These are phyloP conservation scores for Saprolegnia diclina DNA, from an alignment of 352 stramenopile genomes.

Conservation along the genomic window DNA sequence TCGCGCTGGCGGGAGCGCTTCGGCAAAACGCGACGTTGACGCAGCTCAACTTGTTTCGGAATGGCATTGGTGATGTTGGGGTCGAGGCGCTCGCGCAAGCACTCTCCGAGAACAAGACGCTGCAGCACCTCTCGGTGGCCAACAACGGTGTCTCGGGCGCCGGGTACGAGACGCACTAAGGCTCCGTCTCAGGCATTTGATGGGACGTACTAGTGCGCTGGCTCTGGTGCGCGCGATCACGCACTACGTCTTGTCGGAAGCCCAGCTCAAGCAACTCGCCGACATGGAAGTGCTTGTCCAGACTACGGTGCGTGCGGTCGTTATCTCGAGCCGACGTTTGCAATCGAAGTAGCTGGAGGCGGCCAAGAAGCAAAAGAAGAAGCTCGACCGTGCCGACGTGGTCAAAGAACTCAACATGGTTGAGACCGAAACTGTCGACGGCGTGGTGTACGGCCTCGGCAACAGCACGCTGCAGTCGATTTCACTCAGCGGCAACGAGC, in stretches of 20 bases:
- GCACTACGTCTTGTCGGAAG: slow-evolving; percentile 45
- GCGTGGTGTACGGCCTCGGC: slow-evolving; percentile 48
- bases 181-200: not conserved
- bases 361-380: slow-evolving; percentile 80
- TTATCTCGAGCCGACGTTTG: slow-evolving; percentile 3
- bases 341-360: slow-evolving; percentile 36
- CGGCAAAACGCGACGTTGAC: slow-evolving; percentile 46
- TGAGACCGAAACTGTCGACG: slow-evolving; percentile 47
- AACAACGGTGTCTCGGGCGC: slow-evolving; percentile 49
- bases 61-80: slow-evolving; percentile 48
- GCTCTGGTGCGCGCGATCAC: slow-evolving; percentile 40
- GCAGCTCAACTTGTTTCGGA: slow-evolving; percentile 68
- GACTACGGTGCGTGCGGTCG: slow-evolving; percentile 35
- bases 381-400: slow-evolving; percentile 47
- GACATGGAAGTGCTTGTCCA: slow-evolving; percentile 64
- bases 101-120: slow-evolving; percentile 46
- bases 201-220: slow-evolving; percentile 29
- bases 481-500: slow-evolving; percentile 53
- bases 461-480: slow-evolving; percentile 58
- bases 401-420: slow-evolving; percentile 55
- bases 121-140: slow-evolving; percentile 60
- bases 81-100: slow-evolving; percentile 49
- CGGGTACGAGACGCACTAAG: slow-evolving; percentile 32
- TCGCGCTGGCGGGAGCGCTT: slow-evolving; percentile 38
- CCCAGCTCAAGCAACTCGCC: slow-evolving; percentile 48